Evolutionary conservation across 2,329 filamentous ascomycete genomes (phyloP).

Genomic region (Plenodomus lindquistii): DNA sequence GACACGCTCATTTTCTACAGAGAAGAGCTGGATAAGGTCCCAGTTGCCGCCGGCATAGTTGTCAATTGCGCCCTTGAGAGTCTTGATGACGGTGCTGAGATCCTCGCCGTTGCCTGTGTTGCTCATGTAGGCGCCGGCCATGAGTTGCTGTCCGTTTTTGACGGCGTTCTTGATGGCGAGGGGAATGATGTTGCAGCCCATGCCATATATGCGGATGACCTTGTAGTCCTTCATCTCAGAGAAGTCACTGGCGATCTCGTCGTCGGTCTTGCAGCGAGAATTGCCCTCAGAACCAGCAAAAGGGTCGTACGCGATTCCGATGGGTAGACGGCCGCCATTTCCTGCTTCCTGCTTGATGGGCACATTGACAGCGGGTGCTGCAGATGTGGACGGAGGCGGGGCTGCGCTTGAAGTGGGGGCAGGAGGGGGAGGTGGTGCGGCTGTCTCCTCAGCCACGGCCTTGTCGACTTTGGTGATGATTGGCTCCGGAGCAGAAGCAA

Average conservation of each 20-base stretch:
- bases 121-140: constrained; percentile 74
- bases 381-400: constrained; percentile 7
- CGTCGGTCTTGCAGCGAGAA: constrained; percentile 64
- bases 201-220: constrained; percentile 76
- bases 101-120: constrained; percentile 46
- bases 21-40: constrained; percentile 70
- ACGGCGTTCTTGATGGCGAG: constrained; percentile 66
- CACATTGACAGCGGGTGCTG: constrained; percentile 3
- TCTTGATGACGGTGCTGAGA: constrained; percentile 57
- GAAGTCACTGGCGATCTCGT: constrained; percentile 69
- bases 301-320: constrained; percentile 42
- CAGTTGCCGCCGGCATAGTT: constrained; percentile 59
- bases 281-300: constrained; percentile 23
- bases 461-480: constrained; percentile 7
- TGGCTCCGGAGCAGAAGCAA: constrained; percentile 11
- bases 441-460: constrained; percentile 1
- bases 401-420: neutral
- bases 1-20: constrained; percentile 81
- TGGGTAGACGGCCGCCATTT: constrained; percentile 17
- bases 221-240: constrained; percentile 61
- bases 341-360: constrained; percentile 3
- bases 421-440: constrained; percentile 5
- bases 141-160: constrained; percentile 68
- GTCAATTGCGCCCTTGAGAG: constrained; percentile 62
- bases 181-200: constrained; percentile 74